phyloP scores from a whole-genome alignment of 2,329 filamentous ascomycete genomes.

The Dactylonectria macrodidyma region DNA sequence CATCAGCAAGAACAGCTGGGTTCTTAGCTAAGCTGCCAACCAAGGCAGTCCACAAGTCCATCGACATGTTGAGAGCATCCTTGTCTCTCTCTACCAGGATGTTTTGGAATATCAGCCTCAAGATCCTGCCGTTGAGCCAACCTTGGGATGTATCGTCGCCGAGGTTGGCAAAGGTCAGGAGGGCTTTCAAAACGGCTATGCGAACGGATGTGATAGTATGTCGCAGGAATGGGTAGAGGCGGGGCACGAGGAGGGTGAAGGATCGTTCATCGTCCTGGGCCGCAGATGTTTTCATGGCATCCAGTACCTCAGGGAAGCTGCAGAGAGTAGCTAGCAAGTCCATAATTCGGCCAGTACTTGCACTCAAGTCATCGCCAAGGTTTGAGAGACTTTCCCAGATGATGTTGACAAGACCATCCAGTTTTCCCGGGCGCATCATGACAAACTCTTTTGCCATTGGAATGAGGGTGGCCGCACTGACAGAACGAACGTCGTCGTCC shows the following conservation, averaged over 20 bases:
- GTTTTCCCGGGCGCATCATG: constrained; percentile 81
- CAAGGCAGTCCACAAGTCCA: constrained; percentile 89
- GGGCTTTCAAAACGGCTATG: constrained; percentile 90
- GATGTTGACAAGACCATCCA: constrained; percentile 89
- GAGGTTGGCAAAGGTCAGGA: constrained; percentile 93
- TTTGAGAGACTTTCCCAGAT: constrained; percentile 98
- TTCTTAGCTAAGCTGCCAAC: constrained; percentile 78
- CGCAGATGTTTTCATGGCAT: constrained; percentile 94
- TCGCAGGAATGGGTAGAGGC: constrained; percentile 94
- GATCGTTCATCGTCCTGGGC: constrained; percentile 87
- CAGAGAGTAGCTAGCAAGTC: constrained; percentile 96
- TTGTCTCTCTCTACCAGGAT: constrained; percentile 93
- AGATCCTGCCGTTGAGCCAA: constrained; percentile 92
- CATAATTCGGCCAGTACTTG: constrained; percentile 98
- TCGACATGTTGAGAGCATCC: constrained; percentile 83
- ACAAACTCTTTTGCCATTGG: constrained; percentile 98
- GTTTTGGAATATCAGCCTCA: constrained; percentile 95
- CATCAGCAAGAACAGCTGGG: constrained; percentile 75
- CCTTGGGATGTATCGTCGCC: constrained; percentile 85
- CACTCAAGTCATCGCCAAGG: constrained; percentile 96
- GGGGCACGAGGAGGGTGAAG: constrained; percentile 91
- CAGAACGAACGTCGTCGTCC: constrained; percentile 96
- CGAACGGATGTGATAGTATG: constrained; percentile 98
- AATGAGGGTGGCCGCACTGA: constrained; percentile 96
- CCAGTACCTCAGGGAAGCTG: constrained; percentile 91